Conservation (phyloP, 257 asterid species). For the Orobanche coerulescens region DNA sequence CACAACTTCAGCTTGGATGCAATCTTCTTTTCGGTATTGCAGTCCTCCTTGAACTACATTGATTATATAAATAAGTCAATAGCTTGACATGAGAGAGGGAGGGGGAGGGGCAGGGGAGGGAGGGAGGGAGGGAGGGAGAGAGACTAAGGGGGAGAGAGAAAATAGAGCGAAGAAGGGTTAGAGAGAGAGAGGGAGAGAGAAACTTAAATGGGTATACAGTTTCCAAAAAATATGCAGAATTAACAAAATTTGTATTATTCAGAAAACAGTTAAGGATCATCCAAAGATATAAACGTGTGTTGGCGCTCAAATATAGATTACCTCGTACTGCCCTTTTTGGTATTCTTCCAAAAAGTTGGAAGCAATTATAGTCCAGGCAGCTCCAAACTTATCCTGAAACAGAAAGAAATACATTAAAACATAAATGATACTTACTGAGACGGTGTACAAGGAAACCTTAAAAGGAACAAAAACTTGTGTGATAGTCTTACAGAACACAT, state of each 20-base stretch:
- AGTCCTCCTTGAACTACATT: slow-evolving; percentile 84
- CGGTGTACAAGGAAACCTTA: not conserved
- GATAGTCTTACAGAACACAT: too few species aligned
- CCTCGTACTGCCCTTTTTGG: slow-evolving; percentile 76
- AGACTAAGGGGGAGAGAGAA: too few species aligned
- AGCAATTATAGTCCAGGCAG: slow-evolving; percentile 72
- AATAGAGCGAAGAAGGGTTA: too few species aligned
- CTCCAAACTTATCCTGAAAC: slow-evolving; percentile 82
- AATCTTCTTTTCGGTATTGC: slow-evolving; percentile 81
- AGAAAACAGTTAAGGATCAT: not conserved
- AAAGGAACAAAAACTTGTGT: not conserved
- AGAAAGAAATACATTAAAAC: slow-evolving; percentile 17
- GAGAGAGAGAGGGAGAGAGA: too few species aligned
- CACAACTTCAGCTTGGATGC: slow-evolving; percentile 64
- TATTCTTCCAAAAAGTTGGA: slow-evolving; percentile 63
- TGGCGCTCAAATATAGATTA: slow-evolving; percentile 24
- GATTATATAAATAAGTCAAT: slow-evolving; percentile 17
- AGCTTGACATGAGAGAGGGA: too few species aligned
- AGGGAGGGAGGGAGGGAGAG: too few species aligned
- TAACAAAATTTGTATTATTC: not conserved
- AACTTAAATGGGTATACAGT: too few species aligned
- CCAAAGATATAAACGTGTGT: not conserved
- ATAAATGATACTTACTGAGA: not conserved
- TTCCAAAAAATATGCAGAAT: not conserved
- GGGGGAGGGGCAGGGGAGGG: too few species aligned